These are phyloP conservation scores for Toxicodendron radicans DNA, from an alignment of 345 rosid species.

Conservation along the genomic window DNA sequence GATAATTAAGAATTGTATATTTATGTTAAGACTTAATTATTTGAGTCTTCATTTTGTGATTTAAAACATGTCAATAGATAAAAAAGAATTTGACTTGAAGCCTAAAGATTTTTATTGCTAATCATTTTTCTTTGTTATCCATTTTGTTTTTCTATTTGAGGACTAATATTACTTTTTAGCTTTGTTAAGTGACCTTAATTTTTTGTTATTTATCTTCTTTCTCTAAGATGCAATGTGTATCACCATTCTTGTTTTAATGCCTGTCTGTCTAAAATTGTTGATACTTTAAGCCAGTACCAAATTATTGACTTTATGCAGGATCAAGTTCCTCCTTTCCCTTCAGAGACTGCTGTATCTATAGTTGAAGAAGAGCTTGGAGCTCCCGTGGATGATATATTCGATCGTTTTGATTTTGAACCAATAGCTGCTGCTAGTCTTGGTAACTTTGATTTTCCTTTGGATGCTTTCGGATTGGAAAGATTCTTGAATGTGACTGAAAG, in stretches of 20 bases:
- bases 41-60: no score
- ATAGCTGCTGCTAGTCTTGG: slow-evolving; percentile 99
- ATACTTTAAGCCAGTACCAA: slow-evolving; percentile 6
- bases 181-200: background rate
- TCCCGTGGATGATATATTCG: slow-evolving; percentile 61
- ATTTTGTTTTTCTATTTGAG: background rate
- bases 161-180: background rate
- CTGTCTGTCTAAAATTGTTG: background rate
- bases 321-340: slow-evolving; percentile 99
- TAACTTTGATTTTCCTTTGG: slow-evolving; percentile 30
- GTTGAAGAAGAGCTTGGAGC: slow-evolving; percentile 95
- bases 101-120: background rate
- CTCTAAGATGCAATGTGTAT: background rate
- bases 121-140: background rate
- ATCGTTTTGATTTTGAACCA: slow-evolving; percentile 85
- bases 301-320: slow-evolving; percentile 50
- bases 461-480: slow-evolving; percentile 19
- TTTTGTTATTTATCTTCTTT: background rate
- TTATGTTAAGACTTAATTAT: no score
- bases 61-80: no score
- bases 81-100: no score
- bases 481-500: slow-evolving; percentile 7
- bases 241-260: background rate
- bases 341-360: slow-evolving; percentile 79
- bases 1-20: no score